Base-by-base conservation (phyloP, 208 protist species). In the Wallacemonas sp. region DNA sequence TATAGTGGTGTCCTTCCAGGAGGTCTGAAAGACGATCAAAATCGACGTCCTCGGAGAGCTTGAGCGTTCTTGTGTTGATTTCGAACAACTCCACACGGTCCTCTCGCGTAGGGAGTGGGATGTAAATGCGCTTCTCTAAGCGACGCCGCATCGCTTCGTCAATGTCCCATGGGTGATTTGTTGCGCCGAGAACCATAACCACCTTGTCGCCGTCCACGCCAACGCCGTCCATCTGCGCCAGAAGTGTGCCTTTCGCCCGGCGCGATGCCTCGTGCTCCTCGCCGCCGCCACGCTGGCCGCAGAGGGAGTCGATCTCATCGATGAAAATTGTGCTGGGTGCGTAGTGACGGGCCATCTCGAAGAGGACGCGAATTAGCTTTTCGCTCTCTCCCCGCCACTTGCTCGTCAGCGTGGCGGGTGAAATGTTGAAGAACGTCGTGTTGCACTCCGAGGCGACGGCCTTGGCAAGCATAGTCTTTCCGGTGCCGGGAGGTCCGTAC, bases 231-330 rank as follows among this genome's bases (percentile, higher is more conserved):
- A 97, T 92, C 83, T 99, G 98, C 19, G 99, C 97, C 5, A 99
- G 84, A 31, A 99, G 98, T 62, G 99, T 99, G 19, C 98, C 99
- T 75, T 99, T 99, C 1, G 99, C 96, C 22, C 98, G 85, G 11
- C 98, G 77, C 26, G 98, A 93, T 1, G 88, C 92, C 66, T 97
- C 93, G 53, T 98, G 91, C 71, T 96, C 93, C 26, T 71, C 70
- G 15, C 78, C 68, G 47, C 83, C 91, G 15, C 85, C 90, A 55
- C 96, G 83, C 68, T 89, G 77, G 2, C 89, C 82, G 55, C 96
- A 95, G n/a, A 98, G 75, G 26, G 92, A 96, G 74, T 98, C 96
- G 47, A 98, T 97, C 70, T 98, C 96, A 73, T 98, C 96, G 36
- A 98, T 96, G 86, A 98, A 98, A 46, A 98, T 93, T 12, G 96